A percentile compares a stretch with the other conserved stretches of the same genome.
Evolutionary conservation across 345 rosid species (phyloP).

Genomic region (Psidium friedrichsthalianum): DNA sequence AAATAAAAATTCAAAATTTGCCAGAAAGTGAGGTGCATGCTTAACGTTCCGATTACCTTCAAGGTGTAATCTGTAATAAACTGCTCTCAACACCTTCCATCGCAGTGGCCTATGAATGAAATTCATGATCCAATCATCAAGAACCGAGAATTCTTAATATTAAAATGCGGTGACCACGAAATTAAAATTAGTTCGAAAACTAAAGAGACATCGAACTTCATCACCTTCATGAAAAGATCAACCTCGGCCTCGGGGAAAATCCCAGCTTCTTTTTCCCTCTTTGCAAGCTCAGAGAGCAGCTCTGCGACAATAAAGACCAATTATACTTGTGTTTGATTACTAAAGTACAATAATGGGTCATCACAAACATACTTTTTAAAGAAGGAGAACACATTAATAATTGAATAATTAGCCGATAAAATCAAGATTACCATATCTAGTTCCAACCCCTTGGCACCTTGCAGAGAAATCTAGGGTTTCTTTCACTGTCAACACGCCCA

Average conservation of each 20-base stretch:
- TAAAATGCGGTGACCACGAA: not conserved
- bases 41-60: conserved; percentile 25
- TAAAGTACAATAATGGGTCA: not conserved
- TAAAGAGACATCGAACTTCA: not conserved
- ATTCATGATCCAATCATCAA: not conserved
- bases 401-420: not conserved
- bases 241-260: conserved; percentile 73
- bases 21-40: not conserved
- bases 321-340: not conserved
- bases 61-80: conserved; percentile 83
- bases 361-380: not conserved
- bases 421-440: conserved; percentile 54
- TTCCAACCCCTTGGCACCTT: conserved; percentile 86
- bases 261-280: conserved; percentile 68
- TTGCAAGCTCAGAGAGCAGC: conserved; percentile 59
- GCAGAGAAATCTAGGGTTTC: conserved; percentile 94
- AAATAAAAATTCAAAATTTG: not conserved
- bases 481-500: conserved; percentile 82
- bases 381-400: not conserved
- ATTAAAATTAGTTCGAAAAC: not conserved
- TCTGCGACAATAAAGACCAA: conserved; percentile 8
- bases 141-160: not conserved
- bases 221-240: conserved; percentile 82
- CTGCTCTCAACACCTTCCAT: conserved; percentile 62
- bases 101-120: conserved; percentile 49